These are phyloP conservation scores for Xylariaceae sp. DNA, from an alignment of 2,329 filamentous ascomycete species.

Conservation along the genomic window DNA sequence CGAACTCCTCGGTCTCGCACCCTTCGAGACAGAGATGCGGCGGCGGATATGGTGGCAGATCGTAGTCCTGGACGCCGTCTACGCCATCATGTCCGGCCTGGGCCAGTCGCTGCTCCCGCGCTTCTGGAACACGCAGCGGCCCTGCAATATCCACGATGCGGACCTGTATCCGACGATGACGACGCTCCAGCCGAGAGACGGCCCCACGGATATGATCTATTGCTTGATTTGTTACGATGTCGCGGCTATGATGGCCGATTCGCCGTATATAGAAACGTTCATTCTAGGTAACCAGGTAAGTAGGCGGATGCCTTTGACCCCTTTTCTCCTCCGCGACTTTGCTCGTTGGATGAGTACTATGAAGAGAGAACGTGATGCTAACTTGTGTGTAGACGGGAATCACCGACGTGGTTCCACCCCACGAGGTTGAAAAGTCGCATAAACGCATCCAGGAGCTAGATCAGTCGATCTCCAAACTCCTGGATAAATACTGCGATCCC, in stretches of 20 bases:
- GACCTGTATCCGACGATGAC: slow-evolving; percentile 51
- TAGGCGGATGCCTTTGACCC: neutral
- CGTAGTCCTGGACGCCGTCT: slow-evolving; percentile 52
- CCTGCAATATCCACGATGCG: slow-evolving; percentile 54
- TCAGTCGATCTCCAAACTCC: slow-evolving; percentile 39
- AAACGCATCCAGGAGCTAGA: slow-evolving; percentile 40
- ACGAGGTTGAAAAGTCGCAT: slow-evolving; percentile 40
- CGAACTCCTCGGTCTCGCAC: slow-evolving; percentile 48
- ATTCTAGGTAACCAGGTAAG: slow-evolving; percentile 40
- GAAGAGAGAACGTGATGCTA: neutral
- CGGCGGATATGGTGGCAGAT: slow-evolving; percentile 63
- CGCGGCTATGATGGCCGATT: slow-evolving; percentile 45
- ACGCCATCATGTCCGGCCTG: slow-evolving; percentile 53
- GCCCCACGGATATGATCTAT: slow-evolving; percentile 58
- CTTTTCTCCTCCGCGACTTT: too few species aligned
- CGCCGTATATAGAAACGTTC: slow-evolving; percentile 45
- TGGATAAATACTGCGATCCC: slow-evolving; percentile 47
- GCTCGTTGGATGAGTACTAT: too few species aligned
- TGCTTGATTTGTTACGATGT: slow-evolving; percentile 47
- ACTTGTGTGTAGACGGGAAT: slow-evolving; percentile 23
- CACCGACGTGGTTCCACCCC: slow-evolving; percentile 23
- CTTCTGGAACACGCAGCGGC: slow-evolving; percentile 52
- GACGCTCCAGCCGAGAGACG: slow-evolving; percentile 46
- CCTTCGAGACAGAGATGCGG: slow-evolving; percentile 64
- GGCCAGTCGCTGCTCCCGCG: slow-evolving; percentile 47